A percentile compares a stretch with the other conserved stretches of the same genome.
Conservation (phyloP, 2,329 filamentous ascomycete species). For the Elsinoe batatas region DNA sequence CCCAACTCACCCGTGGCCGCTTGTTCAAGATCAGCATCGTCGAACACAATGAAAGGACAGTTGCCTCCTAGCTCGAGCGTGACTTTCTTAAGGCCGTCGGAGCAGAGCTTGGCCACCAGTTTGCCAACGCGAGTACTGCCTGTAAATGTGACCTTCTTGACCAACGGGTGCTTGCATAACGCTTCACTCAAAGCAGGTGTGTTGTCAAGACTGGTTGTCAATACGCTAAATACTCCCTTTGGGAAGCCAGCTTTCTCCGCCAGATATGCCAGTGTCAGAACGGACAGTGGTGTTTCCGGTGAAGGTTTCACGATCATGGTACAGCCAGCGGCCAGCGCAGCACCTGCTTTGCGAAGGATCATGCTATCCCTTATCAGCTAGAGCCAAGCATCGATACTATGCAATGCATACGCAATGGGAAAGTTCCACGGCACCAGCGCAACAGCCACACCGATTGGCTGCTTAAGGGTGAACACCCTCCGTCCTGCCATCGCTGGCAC, state of each 20-base stretch:
- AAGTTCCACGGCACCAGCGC: constrained; percentile 68
- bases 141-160: constrained; percentile 56
- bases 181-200: constrained; percentile 46
- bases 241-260: constrained; percentile 48
- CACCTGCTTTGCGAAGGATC: constrained; percentile 57
- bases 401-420: constrained; percentile 43
- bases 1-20: constrained; percentile 37
- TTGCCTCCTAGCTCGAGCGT: constrained; percentile 57
- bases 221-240: constrained; percentile 50
- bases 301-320: constrained; percentile 65
- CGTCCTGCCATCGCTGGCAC: constrained; percentile 51
- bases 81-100: constrained; percentile 53
- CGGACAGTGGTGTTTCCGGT: constrained; percentile 54
- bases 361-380: constrained; percentile 28
- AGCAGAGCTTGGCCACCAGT: constrained; percentile 50
- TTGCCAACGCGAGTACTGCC: constrained; percentile 53
- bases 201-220: constrained; percentile 50
- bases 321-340: constrained; percentile 61
- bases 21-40: constrained; percentile 52
- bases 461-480: constrained; percentile 62
- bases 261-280: constrained; percentile 45
- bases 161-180: constrained; percentile 46
- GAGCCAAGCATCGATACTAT: not conserved
- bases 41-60: constrained; percentile 55
- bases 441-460: constrained; percentile 58